These are phyloP conservation scores for Irpex sp. DNA, from an alignment of 1,284 basidiomycete species.

Conservation along the genomic window DNA sequence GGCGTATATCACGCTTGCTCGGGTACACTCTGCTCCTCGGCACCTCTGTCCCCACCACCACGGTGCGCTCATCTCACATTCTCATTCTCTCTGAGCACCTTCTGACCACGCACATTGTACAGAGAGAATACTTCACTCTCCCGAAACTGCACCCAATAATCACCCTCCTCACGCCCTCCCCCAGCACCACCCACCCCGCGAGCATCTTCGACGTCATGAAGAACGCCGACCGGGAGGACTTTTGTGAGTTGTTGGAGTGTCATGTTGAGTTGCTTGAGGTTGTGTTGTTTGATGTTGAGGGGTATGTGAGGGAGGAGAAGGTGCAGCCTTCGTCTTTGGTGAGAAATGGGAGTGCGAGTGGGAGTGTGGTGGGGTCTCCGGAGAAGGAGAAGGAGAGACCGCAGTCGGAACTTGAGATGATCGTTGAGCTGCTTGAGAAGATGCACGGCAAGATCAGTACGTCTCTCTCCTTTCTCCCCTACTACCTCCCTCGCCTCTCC, in stretches of 20 bases:
- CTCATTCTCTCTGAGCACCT: no score
- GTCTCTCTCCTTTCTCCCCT: conserved; percentile 19
- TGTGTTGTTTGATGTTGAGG: conserved; percentile 53
- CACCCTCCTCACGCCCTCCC: conserved; percentile 33
- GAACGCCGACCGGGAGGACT: conserved; percentile 44
- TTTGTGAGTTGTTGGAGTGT: conserved; percentile 55
- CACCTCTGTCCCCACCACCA: conserved; percentile 7
- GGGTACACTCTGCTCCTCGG: conserved; percentile 34
- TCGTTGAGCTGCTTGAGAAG: conserved; percentile 43
- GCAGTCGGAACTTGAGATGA: conserved; percentile 40
- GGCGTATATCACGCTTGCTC: conserved; percentile 53
- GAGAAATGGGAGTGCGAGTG: no score
- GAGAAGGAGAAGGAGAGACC: conserved; percentile 34
- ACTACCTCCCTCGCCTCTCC: background rate
- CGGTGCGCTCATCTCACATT: no score
- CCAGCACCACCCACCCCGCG: conserved; percentile 16
- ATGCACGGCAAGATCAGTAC: conserved; percentile 63
- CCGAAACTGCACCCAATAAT: conserved; percentile 22
- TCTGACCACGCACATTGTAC: background rate
- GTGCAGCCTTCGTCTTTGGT: no score
- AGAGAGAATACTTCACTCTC: conserved; percentile 13
- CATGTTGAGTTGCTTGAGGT: conserved; percentile 51
- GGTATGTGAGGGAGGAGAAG: conserved; percentile 49
- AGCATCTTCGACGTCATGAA: conserved; percentile 41
- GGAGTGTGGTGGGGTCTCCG: background rate